Evolutionary conservation across 352 stramenopile genomes (phyloP), one percentile per base, ranked within the genome.

Genomic region (Globisporangium perplexum): DNA sequence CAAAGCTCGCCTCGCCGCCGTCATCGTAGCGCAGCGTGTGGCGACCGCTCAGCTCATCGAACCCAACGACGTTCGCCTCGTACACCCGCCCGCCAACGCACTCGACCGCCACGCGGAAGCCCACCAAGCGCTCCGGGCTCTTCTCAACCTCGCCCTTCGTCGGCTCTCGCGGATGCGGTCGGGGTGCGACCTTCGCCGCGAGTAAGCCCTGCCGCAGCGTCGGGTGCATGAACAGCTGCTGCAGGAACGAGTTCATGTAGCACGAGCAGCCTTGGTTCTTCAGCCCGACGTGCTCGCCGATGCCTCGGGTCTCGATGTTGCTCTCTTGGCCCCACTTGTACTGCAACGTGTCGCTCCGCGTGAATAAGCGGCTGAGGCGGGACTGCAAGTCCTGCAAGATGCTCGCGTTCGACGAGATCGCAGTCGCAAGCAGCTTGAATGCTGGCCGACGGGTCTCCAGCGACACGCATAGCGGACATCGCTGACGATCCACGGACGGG

Each of bases 161-260:
- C 0, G 90, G 89, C 42, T 90, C 82, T 55, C 69, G 59, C 12
- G 77, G 66, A 30, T 69, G 74, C 15, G 71, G 68, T 11, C 72
- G 69, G 38, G 77, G 66, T 39, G 73, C 50, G 14, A 95, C 83
- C 47, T 89, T 74, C 14, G 85, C 85, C 20, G 71, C 69, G 47
- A 96, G 30, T 31, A 97, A 53, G 15, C 85, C 87, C 66, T 92
- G 74, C 2, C 81, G 69, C 26, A 97, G 66, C 10, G 71, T 88
- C 3, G 79, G 74, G 42, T 93, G 79, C 79, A 96, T 95, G 55
- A 96, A 99, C 12, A 99, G 66, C 60, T 99, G 96, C 68, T 99
- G 97, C 18, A 99, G 72, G 18, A 99, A 91, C 1, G 95, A 98
- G 65, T 99, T 99, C 93, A 99, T 99, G 80, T 99, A 99, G 78